Conservation (phyloP, 2,329 filamentous ascomycete species). For the Fusarium veterinarium region DNA sequence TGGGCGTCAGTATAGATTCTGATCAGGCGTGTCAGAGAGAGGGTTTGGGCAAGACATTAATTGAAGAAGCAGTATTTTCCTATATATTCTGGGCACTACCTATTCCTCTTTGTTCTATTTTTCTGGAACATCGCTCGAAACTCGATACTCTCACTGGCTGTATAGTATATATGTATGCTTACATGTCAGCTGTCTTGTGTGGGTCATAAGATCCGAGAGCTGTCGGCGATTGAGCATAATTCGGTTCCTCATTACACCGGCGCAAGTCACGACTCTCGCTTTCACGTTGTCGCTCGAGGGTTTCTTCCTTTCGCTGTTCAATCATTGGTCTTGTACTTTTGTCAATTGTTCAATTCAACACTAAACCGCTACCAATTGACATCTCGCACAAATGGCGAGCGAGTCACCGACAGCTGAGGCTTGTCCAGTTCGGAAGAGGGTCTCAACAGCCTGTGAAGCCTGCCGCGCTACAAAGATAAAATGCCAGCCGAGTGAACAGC, state of each 20-base stretch:
- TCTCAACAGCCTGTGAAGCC: constrained; percentile 63
- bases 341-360: background rate
- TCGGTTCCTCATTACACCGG: constrained; percentile 35
- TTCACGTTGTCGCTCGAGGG: background rate
- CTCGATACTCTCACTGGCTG: background rate
- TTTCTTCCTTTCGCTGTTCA: background rate
- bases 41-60: background rate
- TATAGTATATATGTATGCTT: background rate
- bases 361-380: background rate
- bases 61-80: background rate
- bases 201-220: constrained; percentile 28
- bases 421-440: constrained; percentile 40
- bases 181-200: background rate
- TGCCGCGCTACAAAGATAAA: constrained; percentile 66
- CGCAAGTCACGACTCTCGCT: background rate
- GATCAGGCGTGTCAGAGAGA: background rate
- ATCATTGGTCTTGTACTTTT: background rate
- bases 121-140: background rate
- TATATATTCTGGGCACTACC: background rate
- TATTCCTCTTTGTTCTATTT: background rate
- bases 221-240: constrained; percentile 25
- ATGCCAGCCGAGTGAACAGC: constrained; percentile 60
- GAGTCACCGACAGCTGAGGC: constrained; percentile 21
- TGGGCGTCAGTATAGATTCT: background rate
- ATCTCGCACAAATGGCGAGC: constrained; percentile 15